Evolutionary conservation across 2,329 filamentous ascomycete species (phyloP), one percentile per base, ranked within the genome.

Genomic region (Immersiporthe knoxdaviesiana): DNA sequence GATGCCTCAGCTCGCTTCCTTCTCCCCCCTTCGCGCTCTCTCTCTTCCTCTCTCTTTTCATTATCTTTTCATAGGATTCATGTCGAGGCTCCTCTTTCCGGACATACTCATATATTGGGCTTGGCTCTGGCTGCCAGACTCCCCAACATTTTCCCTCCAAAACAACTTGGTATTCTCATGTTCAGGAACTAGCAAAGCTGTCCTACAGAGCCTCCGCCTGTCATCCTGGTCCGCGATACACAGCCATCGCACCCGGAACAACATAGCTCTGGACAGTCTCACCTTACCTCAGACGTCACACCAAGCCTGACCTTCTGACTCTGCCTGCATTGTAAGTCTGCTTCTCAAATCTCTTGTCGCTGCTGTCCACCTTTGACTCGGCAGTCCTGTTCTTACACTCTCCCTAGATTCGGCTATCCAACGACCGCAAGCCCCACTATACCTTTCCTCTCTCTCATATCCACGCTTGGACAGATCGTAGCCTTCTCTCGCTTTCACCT

Each of bases 371-470:
- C n/a, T 50, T 50, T 39, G n/a, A 18, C 32, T 37, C 32, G 32
- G 10, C 30, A 54, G 3, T 64, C 27, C 50, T 35, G 18, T 37
- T 21, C 27, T 60, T 21, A 16, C 24, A 35, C 3, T 32, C 24
- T 16, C 3, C n/a, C 18, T 32, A 39, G 27, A 52, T 14, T 54
- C 65, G 21, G 41, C 56, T 62, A n/a, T 27, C 27, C 30, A n/a
- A 44, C 32, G 61, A 47, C n/a, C 60, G 21, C 3, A 50, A 63
- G 50, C 68, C 68, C n/a, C n/a, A n/a, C n/a, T n/a, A n/a, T n/a
- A n/a, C n/a, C 76, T 73, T 74, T 72, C 16, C 24, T 24, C 37
- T n/a, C n/a, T n/a, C n/a, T n/a, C n/a, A n/a, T n/a, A 74, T 74
- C 74, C 62, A 76, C 73, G 73, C 73, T 56, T 3, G 21, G 56